Conservation (phyloP, 139 green algal genomes). For the Tetradesmus lagerheimii region DNA sequence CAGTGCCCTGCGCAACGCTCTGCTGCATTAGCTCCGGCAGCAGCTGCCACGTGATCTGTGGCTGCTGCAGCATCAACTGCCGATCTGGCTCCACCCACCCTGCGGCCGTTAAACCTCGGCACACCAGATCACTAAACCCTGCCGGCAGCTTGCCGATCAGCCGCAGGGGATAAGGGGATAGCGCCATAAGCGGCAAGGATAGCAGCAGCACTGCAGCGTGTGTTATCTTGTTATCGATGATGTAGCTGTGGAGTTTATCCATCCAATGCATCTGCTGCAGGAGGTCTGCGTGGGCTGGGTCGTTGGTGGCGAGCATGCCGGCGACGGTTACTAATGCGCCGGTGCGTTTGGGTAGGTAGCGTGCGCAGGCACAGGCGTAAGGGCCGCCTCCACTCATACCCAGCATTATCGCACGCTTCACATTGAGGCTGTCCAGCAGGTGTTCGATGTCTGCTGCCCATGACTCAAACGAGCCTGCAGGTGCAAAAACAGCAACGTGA, state of each 20-base stretch:
- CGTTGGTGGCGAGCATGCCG: conserved; percentile 1
- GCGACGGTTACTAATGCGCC: conserved; percentile 14
- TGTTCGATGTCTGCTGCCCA: conserved; percentile 26
- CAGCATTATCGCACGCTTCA: neutral
- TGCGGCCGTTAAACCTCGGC: neutral
- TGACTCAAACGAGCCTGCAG: neutral
- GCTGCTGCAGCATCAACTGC: conserved; percentile 21
- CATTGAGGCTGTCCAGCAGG: neutral
- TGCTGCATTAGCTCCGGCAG: conserved; percentile 4
- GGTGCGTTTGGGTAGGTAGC: conserved; percentile 6
- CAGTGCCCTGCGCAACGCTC: neutral
- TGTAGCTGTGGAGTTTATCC: neutral
- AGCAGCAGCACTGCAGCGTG: neutral
- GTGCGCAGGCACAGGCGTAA: conserved; percentile 21
- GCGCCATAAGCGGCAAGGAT: neutral
- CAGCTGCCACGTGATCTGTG: neutral
- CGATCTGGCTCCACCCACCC: conserved; percentile 1
- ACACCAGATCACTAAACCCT: neutral
- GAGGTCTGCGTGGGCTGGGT: neutral
- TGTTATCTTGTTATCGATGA: neutral
- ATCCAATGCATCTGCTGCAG: conserved; percentile 22
- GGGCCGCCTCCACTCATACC: conserved; percentile 30
- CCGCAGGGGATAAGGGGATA: neutral
- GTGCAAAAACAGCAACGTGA: no score
- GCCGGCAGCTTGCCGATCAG: neutral